Evolutionary conservation across 805 yeast genomes (phyloP).

Genomic region (Wickerhamomyces ciferrii): DNA sequence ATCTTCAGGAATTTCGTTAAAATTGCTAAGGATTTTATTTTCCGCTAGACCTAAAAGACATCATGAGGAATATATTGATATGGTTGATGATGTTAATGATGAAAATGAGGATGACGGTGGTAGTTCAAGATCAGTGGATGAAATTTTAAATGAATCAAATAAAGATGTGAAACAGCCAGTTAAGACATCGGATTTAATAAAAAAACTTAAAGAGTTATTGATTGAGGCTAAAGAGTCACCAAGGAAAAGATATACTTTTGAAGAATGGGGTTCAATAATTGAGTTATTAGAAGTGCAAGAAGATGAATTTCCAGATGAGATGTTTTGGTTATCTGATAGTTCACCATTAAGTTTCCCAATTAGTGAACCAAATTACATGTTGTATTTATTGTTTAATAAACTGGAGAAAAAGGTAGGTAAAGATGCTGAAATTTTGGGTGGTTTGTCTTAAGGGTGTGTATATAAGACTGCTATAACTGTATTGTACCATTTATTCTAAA

Average conservation of each 20-base stretch:
- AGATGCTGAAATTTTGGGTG: not conserved
- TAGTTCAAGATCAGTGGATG: slow-evolving; percentile 6
- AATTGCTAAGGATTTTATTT: slow-evolving; percentile 5
- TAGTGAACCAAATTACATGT: slow-evolving; percentile 60
- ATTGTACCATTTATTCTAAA: too few species aligned
- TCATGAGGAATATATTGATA: slow-evolving; percentile 5
- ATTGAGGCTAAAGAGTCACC: slow-evolving; percentile 10
- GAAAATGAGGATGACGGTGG: not conserved
- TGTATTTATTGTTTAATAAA: slow-evolving; percentile 28
- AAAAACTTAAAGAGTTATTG: slow-evolving; percentile 12
- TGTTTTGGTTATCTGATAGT: slow-evolving; percentile 59
- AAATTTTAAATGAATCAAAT: slow-evolving; percentile 4
- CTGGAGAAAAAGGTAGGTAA: slow-evolving; percentile 9
- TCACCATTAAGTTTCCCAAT: slow-evolving; percentile 71
- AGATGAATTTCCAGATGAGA: slow-evolving; percentile 17
- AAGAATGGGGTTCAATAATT: slow-evolving; percentile 46
- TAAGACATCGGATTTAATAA: slow-evolving; percentile 15
- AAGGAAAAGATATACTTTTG: slow-evolving; percentile 36
- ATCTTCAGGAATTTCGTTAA: slow-evolving; percentile 10
- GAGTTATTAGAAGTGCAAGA: slow-evolving; percentile 24
- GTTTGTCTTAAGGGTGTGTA: not conserved
- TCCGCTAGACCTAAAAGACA: not conserved
- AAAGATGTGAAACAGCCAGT: not conserved
- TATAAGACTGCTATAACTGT: too few species aligned
- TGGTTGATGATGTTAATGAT: slow-evolving; percentile 2